Evolutionary conservation across 306 rosid genomes (phyloP).

Genomic region (Fragaria vesca): DNA sequence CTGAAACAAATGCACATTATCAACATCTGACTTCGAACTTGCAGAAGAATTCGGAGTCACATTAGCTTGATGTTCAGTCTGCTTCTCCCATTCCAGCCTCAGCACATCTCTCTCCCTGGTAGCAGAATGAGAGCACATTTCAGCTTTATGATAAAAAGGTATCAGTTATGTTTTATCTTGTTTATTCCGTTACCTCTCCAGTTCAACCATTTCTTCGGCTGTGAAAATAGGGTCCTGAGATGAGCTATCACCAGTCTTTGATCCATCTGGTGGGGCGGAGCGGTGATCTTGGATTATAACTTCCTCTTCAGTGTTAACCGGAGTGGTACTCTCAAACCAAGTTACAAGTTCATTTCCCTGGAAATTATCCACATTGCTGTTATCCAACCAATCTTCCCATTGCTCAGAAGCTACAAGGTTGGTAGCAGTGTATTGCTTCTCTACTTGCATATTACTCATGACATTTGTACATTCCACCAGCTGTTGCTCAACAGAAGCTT

Average conservation of each 20-base stretch:
- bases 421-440: conserved; percentile 38
- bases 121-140: conserved; percentile 22
- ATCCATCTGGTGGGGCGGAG: conserved; percentile 34
- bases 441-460: conserved; percentile 45
- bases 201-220: conserved; percentile 37
- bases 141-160: conserved; percentile 6
- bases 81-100: conserved; percentile 40
- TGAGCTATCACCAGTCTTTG: conserved; percentile 23
- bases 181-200: conserved; percentile 46
- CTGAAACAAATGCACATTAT: conserved; percentile 61
- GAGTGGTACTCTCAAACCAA: conserved; percentile 58
- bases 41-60: conserved; percentile 77
- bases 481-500: conserved; percentile 63
- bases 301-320: conserved; percentile 43
- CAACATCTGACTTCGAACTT: conserved; percentile 58
- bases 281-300: conserved; percentile 38
- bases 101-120: conserved; percentile 38
- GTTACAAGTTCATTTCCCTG: conserved; percentile 58
- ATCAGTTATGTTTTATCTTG: neutral
- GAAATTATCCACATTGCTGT: conserved; percentile 43
- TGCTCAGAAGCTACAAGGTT: conserved; percentile 53
- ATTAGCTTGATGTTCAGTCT: conserved; percentile 50
- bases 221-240: conserved; percentile 24
- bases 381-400: conserved; percentile 82
- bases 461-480: conserved; percentile 51